Conservation (phyloP, 345 rosid species). For the Hibiscus tridactylites region DNA sequence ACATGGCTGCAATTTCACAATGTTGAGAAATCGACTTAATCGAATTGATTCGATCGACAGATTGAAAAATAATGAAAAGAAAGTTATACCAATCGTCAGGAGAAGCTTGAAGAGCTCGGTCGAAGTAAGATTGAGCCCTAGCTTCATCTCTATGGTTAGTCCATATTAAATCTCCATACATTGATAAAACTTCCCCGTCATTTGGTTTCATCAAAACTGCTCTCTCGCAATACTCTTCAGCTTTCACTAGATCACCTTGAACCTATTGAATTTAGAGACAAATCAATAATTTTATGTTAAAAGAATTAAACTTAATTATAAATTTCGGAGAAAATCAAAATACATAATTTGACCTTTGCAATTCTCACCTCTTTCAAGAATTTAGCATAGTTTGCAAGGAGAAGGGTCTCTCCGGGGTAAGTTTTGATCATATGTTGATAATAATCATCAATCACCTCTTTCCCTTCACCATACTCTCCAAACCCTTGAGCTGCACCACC, state of each 20-base stretch:
- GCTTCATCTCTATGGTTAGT: slow-evolving; percentile 27
- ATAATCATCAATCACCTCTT: slow-evolving; percentile 31
- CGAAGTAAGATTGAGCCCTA: background rate
- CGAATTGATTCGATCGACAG: background rate
- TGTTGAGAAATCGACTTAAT: too few species aligned
- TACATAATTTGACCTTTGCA: background rate
- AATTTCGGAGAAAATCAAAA: too few species aligned
- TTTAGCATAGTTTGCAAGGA: slow-evolving; percentile 48
- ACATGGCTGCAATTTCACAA: background rate
- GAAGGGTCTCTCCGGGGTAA: slow-evolving; percentile 35
- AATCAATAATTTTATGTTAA: too few species aligned
- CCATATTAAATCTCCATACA: slow-evolving; percentile 52
- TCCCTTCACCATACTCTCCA: slow-evolving; percentile 20
- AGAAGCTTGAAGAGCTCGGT: background rate
- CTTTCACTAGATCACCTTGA: slow-evolving; percentile 28
- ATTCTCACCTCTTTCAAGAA: slow-evolving; percentile 44
- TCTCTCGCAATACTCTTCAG: slow-evolving; percentile 40
- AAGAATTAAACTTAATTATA: too few species aligned
- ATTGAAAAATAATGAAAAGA: background rate
- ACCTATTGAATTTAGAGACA: slow-evolving; percentile 15
- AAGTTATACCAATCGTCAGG: background rate
- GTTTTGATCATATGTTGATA: slow-evolving; percentile 36
- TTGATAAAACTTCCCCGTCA: slow-evolving; percentile 39
- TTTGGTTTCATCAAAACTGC: slow-evolving; percentile 31
- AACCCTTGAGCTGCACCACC: slow-evolving; percentile 12